Conservation (phyloP, 352 stramenopile species). For the Plasmopara muralis region DNA sequence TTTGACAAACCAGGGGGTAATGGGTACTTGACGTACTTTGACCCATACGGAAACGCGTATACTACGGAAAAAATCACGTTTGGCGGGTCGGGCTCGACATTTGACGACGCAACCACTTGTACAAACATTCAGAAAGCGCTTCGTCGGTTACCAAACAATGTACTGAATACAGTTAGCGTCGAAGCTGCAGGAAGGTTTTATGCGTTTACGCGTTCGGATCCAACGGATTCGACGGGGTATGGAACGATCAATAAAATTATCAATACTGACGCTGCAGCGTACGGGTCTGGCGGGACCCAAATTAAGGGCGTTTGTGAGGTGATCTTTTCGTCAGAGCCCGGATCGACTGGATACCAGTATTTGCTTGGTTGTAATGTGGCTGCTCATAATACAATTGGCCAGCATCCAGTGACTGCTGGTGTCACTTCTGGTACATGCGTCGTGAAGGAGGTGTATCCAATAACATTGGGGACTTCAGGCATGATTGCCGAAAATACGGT, state of each 20-base stretch:
- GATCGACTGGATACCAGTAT: conserved; percentile 52
- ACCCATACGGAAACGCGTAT: conserved; percentile 68
- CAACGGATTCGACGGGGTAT: not conserved
- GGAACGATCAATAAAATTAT: conserved; percentile 11
- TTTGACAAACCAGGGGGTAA: not conserved
- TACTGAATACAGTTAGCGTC: conserved; percentile 46
- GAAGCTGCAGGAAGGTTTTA: conserved; percentile 1
- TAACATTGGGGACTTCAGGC: not conserved
- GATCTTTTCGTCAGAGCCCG: conserved; percentile 40
- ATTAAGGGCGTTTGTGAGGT: conserved; percentile 30
- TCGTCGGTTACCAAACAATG: conserved; percentile 52
- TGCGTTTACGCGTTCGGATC: conserved; percentile 21
- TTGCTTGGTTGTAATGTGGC: conserved; percentile 42
- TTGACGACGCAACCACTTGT: conserved; percentile 17
- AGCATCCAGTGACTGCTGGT: conserved; percentile 30
- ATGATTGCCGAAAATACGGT: not conserved
- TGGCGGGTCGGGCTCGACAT: not conserved
- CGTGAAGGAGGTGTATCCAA: conserved; percentile 31
- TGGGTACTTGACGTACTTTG: conserved; percentile 57
- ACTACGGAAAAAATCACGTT: conserved; percentile 42
- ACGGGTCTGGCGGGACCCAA: not conserved
- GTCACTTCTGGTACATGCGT: conserved; percentile 16
- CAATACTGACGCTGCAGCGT: conserved; percentile 1
- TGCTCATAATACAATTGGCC: conserved; percentile 20
- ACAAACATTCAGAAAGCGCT: conserved; percentile 35